Base-by-base conservation (phyloP, 2,329 filamentous ascomycete species). In the Fusarium tuaranense region DNA sequence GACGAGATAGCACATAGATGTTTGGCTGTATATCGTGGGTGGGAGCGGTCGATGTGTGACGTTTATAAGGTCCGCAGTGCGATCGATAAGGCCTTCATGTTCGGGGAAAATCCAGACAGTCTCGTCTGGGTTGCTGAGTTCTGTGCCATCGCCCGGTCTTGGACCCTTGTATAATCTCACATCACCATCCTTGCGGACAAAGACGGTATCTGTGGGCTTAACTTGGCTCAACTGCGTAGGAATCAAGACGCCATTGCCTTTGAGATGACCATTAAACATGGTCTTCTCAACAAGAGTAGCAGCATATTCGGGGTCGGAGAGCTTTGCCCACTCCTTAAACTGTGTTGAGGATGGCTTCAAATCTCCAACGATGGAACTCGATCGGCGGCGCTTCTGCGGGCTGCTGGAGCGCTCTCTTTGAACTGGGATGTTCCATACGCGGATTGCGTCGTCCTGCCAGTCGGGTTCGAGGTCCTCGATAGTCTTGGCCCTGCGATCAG, bases 1-100 rank as follows among this genome's bases (percentile, higher is more conserved):
- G 80, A 97, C 88, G 68, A 99, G 92, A 82, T 99, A 99, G 68
- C 93, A 97, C 76, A 98, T 86, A 7, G 94, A 92, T 57, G 92
- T 91, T 32, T 86, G 85, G 1, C 90, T 90, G 7, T 92, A 92
- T 22, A 86, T 84, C 0, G 94, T 94, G 0, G 86, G 87, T 0
- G 97, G 97, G 3, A 98, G 87, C 4, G 79, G 69, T 3, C 68
- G 69, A 25, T 80, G 71, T 22, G 76, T 69, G 3, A 82, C 61
- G 20, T 72, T 63, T 25, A 76, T 53, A 8, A 63, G 53, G 18
- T 74, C 68, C 10, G 41, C 67, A 3, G 70, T 58, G 4, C 53
- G 67, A 25, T 74, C 70, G 1, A 67, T 61, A 2, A 62, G 62
- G 8, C 63, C 41, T 5, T 77, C 77, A 16, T 69, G 59, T 10